phyloP scores from a whole-genome alignment of 768 basidiomycete species.

The Kondoa subrosea region DNA sequence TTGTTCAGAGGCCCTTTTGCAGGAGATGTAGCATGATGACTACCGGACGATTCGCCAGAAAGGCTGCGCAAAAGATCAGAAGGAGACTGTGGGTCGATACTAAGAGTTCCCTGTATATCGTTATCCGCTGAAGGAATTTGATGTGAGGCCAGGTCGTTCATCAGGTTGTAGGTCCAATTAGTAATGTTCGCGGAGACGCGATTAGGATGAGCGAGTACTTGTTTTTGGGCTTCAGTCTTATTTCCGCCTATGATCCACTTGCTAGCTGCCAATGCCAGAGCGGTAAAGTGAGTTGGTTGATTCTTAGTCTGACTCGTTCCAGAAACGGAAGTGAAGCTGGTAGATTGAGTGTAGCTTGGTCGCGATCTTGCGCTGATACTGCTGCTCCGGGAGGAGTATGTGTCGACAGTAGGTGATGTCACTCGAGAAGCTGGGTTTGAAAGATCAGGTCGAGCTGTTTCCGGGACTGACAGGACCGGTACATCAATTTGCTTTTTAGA shows the following conservation, averaged over 20 bases:
- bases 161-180: not conserved
- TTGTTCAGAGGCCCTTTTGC: too few relatives aligned
- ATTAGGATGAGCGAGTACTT: not conserved
- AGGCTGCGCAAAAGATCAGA: not conserved
- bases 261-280: not conserved
- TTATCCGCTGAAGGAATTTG: not conserved
- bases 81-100: not conserved
- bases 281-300: not conserved
- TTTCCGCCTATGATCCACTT: not conserved
- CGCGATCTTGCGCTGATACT: not conserved
- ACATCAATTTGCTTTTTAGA: constrained; percentile 1
- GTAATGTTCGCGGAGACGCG: not conserved
- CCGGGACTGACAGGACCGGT: constrained; percentile 2
- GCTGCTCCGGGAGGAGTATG: not conserved
- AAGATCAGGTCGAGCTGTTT: not conserved
- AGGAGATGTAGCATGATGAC: not conserved
- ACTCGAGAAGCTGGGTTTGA: not conserved
- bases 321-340: not conserved
- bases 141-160: not conserved
- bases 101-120: not conserved
- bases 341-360: not conserved
- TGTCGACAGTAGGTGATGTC: not conserved
- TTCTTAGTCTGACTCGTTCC: not conserved
- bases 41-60: not conserved
- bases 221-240: not conserved